These are phyloP conservation scores for Physocladia obscura DNA, from an alignment of 192 early-diverging fungal species.

Conservation along the genomic window DNA sequence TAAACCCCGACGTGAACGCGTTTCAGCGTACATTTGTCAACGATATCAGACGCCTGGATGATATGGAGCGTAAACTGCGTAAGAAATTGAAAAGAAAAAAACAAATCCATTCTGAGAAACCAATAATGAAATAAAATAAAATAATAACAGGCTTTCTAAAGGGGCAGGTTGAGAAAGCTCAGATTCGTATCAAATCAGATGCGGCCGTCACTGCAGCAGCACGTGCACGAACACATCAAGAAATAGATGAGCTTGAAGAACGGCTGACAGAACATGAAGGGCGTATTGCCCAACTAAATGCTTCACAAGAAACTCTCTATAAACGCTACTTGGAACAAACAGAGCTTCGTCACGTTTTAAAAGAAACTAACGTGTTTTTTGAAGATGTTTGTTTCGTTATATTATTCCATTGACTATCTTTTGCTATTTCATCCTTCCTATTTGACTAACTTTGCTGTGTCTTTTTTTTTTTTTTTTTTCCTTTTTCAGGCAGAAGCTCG, in stretches of 20 bases:
- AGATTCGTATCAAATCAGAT: slow-evolving; percentile 57
- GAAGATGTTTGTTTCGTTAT: slow-evolving; percentile 70
- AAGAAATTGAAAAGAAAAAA: slow-evolving; percentile 27
- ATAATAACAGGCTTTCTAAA: slow-evolving; percentile 79
- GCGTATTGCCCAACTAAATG: slow-evolving; percentile 82
- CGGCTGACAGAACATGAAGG: slow-evolving; percentile 77
- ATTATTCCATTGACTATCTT: no score
- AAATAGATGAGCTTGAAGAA: slow-evolving; percentile 91
- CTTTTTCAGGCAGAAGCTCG: slow-evolving; percentile 43
- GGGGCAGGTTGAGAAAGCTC: slow-evolving; percentile 74
- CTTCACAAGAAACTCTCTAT: slow-evolving; percentile 82
- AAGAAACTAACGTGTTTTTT: slow-evolving; percentile 84
- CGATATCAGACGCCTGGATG: slow-evolving; percentile 93
- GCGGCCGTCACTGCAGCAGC: slow-evolving; percentile 26
- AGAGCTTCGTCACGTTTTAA: slow-evolving; percentile 85
- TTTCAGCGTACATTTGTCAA: slow-evolving; percentile 95
- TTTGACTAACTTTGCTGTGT: no score
- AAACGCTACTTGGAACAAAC: slow-evolving; percentile 84
- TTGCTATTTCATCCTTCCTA: no score
- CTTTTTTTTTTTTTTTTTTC: not conserved
- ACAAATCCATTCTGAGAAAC: no score
- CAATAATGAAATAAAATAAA: not conserved
- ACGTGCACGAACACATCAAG: slow-evolving; percentile 76
- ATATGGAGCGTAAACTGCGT: slow-evolving; percentile 95
- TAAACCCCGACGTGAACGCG: slow-evolving; percentile 91